phyloP scores from a whole-genome alignment of 495 filamentous ascomycete genomes.

The Lasiosphaeria ovina region DNA sequence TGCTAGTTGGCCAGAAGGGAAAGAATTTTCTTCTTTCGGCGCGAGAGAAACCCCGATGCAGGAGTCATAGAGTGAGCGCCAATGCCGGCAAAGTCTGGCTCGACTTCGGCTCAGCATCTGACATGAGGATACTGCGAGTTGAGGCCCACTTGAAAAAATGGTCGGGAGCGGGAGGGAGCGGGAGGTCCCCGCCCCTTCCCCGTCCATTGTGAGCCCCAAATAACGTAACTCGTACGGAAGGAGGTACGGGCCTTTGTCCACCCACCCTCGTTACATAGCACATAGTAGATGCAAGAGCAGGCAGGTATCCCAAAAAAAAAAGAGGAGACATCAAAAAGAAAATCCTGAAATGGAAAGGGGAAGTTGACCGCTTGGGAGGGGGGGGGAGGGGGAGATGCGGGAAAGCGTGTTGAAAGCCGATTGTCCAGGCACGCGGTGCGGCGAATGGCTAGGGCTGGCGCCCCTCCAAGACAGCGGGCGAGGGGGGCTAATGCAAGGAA shows the following conservation, averaged over 20 bases:
- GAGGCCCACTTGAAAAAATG: background rate
- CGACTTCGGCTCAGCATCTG: background rate
- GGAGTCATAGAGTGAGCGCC: background rate
- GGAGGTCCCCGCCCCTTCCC: background rate
- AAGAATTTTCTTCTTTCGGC: background rate
- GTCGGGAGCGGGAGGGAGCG: too few relatives aligned
- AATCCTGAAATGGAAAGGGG: background rate
- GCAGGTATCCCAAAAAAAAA: too few relatives aligned
- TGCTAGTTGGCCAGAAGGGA: background rate
- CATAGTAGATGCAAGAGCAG: too few relatives aligned
- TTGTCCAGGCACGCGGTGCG: background rate
- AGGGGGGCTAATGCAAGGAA: slow-evolving; percentile 8
- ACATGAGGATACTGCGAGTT: background rate
- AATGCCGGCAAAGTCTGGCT: background rate
- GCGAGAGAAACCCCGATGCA: background rate
- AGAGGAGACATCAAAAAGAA: too few relatives aligned
- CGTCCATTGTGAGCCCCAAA: background rate
- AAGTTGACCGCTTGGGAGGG: background rate
- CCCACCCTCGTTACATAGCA: too few relatives aligned
- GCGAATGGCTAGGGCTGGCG: slow-evolving; percentile 4
- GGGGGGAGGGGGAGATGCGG: background rate
- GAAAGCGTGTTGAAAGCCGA: background rate
- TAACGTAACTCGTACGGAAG: too few relatives aligned
- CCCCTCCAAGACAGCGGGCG: background rate
- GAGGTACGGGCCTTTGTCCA: too few relatives aligned